Conservation (phyloP, 2,329 filamentous ascomycete species). For the Pseudocercospora vitis region DNA sequence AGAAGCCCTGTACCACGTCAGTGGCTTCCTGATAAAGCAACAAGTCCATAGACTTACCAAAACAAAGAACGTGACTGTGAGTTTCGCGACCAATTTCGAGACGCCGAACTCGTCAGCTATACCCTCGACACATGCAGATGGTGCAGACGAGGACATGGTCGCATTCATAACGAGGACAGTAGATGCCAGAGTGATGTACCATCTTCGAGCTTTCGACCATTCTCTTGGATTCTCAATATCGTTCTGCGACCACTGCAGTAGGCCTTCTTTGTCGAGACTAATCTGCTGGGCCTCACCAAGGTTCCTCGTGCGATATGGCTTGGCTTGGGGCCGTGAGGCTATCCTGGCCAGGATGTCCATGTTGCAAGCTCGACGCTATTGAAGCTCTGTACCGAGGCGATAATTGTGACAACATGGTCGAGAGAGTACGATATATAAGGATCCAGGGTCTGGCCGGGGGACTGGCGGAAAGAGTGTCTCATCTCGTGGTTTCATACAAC, state of each 20-base stretch:
- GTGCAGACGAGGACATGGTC: slow-evolving; percentile 54
- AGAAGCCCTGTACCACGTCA: slow-evolving; percentile 54
- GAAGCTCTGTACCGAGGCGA: neutral
- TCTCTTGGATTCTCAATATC: slow-evolving; percentile 53
- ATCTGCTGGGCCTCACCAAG: neutral
- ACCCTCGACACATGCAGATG: slow-evolving; percentile 42
- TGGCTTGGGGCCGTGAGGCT: slow-evolving; percentile 1
- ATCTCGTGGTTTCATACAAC: neutral
- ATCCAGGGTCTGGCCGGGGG: neutral
- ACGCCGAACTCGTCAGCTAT: slow-evolving; percentile 51
- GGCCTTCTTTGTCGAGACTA: slow-evolving; percentile 5
- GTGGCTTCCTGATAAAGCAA: too few relatives aligned
- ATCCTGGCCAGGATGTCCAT: slow-evolving; percentile 2
- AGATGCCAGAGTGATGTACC: slow-evolving; percentile 44
- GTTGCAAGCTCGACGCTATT: neutral
- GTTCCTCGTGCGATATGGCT: slow-evolving; percentile 1
- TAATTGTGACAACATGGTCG: neutral
- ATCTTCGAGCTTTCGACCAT: slow-evolving; percentile 45
- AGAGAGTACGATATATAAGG: neutral
- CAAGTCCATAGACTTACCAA: slow-evolving; percentile 16
- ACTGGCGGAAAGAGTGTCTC: neutral
- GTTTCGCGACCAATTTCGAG: slow-evolving; percentile 44
- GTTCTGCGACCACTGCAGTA: slow-evolving; percentile 48
- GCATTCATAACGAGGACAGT: slow-evolving; percentile 55
- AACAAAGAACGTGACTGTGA: slow-evolving; percentile 39